Base-by-base conservation (phyloP, 768 basidiomycete genomes). In the Thelephora ganbajun region DNA sequence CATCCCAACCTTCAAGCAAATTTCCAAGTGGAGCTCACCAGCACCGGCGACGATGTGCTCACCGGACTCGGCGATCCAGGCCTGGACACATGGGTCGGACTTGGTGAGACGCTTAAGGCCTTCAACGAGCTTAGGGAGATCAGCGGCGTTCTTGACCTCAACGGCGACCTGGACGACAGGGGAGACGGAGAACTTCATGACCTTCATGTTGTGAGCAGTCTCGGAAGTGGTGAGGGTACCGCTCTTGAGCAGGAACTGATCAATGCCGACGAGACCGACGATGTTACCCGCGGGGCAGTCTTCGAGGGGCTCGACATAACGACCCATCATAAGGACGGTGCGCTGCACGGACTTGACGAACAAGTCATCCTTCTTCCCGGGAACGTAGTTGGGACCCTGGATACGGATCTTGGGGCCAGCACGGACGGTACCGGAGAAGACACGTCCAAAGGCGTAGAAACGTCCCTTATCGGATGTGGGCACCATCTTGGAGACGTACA, bases 401-500 rank as follows among this genome's bases (percentile, higher is more conserved):
- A 99, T 98, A 61, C 96, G 91, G 69, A 98, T 79, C 72, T 99
- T 99, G 61, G 96, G 96, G 48, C 96, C 96, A 49, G 96, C 79
- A 56, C 79, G 82, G 61, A 98, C 92, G 52, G 92, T 98, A 61
- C 96, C 96, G 53, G 96, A 88, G 78, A 99, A 99, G 72, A 99
- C 83, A 77, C 96, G 96, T 68, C 96, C 96, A 67, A 99, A 99
- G 52, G 96, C 96, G 69, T 98, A 98, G 86, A 98, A 99, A 51
- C 96, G 92, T 61, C 96, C 96, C 72, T 98, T 98, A 69, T 99
- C 96, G 57, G 96, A 96, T 36, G 96, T 97, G 53, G 96, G 96
- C 59, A 98, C 96, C 96, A 99, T 98, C 81, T 98, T 98, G 56
- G 96, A 98, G 70, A 99, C 75, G 69, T 99, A 99, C 54, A 94